These are phyloP conservation scores for Colletotrichum graminicola DNA, from an alignment of 2,329 filamentous ascomycete species.

Conservation along the genomic window DNA sequence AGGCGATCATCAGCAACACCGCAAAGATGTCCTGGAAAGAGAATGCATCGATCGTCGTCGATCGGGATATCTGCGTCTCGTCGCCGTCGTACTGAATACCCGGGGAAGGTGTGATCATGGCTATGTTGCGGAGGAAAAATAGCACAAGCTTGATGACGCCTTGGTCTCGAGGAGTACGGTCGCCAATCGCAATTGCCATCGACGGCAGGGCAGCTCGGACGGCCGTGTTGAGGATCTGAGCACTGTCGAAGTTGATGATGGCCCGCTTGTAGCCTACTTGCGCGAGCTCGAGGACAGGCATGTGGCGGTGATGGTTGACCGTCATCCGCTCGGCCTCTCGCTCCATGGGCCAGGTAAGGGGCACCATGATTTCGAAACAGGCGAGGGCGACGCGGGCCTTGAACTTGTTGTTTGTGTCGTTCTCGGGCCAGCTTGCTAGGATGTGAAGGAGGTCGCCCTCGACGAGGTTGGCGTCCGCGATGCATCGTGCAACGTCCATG, in stretches of 20 bases:
- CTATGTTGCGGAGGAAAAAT: constrained; percentile 90
- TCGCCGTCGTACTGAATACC: constrained; percentile 85
- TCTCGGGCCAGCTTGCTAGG: constrained; percentile 83
- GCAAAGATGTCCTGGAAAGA: constrained; percentile 91
- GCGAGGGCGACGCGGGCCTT: constrained; percentile 85
- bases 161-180: constrained; percentile 84
- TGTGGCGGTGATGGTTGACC: constrained; percentile 90
- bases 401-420: constrained; percentile 77
- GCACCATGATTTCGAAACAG: constrained; percentile 90
- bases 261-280: constrained; percentile 92
- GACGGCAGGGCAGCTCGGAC: constrained; percentile 86
- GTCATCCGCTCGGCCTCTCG: constrained; percentile 84
- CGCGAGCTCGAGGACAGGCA: constrained; percentile 88
- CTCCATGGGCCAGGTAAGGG: constrained; percentile 94
- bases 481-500: constrained; percentile 92
- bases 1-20: constrained; percentile 86
- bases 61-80: constrained; percentile 88
- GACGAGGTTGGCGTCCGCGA: constrained; percentile 93
- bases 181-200: constrained; percentile 82
- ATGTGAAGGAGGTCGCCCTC: constrained; percentile 92
- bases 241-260: constrained; percentile 85
- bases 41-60: constrained; percentile 88
- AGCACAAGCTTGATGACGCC: constrained; percentile 92
- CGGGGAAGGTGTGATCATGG: constrained; percentile 82
- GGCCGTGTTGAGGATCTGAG: constrained; percentile 82